phyloP scores from a whole-genome alignment of 768 basidiomycete species.

The Auriculariales sp. region DNA sequence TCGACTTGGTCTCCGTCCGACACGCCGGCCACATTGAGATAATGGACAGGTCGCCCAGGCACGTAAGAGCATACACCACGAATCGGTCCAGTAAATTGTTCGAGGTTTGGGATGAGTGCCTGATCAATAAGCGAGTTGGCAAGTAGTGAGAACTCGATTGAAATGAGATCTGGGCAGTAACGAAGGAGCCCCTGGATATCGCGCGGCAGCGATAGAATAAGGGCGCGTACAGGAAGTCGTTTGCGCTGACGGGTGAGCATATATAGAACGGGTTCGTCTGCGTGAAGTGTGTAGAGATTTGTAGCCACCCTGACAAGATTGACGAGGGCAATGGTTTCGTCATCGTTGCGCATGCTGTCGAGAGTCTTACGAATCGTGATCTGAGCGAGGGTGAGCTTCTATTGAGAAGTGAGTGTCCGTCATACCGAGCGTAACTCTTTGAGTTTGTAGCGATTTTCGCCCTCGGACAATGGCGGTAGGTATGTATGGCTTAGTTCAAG shows the following conservation, averaged over 20 bases:
- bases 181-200: not conserved
- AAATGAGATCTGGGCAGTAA: not conserved
- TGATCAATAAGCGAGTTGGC: not conserved
- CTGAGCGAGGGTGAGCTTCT: no score
- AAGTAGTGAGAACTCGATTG: not conserved
- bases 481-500: no score
- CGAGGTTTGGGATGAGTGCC: not conserved
- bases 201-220: not conserved
- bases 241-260: not conserved
- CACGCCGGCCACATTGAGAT: not conserved
- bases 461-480: no score
- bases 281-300: not conserved
- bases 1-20: not conserved
- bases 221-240: not conserved
- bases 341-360: not conserved
- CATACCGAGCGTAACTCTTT: no score
- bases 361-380: not conserved
- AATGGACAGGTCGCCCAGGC: not conserved
- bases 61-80: not conserved
- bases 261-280: not conserved
- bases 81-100: not conserved
- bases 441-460: no score
- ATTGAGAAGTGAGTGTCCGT: no score
- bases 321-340: not conserved
- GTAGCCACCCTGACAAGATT: not conserved